These are phyloP conservation scores for Daldinia concentrica DNA, from an alignment of 495 filamentous ascomycete genomes.

Conservation along the genomic window DNA sequence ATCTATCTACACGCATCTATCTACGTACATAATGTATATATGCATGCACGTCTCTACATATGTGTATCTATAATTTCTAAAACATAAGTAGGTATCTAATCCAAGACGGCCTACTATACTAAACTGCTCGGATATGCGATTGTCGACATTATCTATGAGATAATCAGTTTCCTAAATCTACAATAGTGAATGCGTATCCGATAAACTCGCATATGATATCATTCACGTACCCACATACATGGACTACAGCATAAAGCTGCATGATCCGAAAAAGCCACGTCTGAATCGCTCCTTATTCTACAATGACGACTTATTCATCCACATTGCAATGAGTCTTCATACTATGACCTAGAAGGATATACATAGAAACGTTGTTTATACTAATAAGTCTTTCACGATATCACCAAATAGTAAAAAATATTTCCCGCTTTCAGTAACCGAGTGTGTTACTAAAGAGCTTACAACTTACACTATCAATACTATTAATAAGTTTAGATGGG, in stretches of 20 bases:
- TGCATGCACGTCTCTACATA: background rate
- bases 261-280: background rate
- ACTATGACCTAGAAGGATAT: background rate
- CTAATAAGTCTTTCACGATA: background rate
- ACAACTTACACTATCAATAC: background rate
- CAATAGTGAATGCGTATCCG: no score
- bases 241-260: slow-evolving; percentile 5
- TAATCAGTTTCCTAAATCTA: background rate
- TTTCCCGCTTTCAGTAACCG: background rate
- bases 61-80: background rate
- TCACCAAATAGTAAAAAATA: background rate
- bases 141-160: background rate
- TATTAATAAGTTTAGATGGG: background rate
- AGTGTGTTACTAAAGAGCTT: background rate
- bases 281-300: background rate
- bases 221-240: background rate
- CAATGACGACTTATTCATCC: slow-evolving; percentile 4
- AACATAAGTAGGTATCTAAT: background rate
- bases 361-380: background rate
- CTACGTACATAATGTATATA: background rate
- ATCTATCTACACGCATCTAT: background rate
- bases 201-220: background rate
- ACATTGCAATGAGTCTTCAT: background rate
- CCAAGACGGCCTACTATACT: background rate
- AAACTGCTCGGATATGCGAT: background rate